A percentile compares a stretch with the other conserved stretches of the same genome.
Conservation (phyloP, 495 filamentous ascomycete species). For the Margaritispora aquatica region DNA sequence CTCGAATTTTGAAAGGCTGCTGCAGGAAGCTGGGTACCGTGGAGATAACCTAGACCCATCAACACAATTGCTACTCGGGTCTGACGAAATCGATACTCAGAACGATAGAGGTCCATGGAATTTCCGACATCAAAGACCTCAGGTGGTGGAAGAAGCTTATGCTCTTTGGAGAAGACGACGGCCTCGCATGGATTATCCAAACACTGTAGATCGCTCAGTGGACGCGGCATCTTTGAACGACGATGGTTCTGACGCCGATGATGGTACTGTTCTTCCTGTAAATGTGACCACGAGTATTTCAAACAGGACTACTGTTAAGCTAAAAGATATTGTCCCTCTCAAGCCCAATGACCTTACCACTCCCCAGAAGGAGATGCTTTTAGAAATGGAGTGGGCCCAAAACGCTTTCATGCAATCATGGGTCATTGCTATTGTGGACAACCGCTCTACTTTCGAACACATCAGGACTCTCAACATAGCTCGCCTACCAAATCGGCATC, state of each 20-base stretch:
- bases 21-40: conserved; percentile 21
- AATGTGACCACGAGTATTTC: neutral
- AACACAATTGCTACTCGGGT: conserved; percentile 22
- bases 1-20: conserved; percentile 16
- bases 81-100: conserved; percentile 9
- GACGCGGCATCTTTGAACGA: neutral
- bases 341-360: conserved; percentile 39
- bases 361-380: conserved; percentile 50
- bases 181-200: neutral
- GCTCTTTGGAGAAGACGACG: neutral
- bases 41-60: conserved; percentile 13
- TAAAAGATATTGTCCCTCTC: conserved; percentile 16
- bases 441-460: conserved; percentile 31
- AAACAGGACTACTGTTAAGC: neutral
- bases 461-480: conserved; percentile 44
- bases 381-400: conserved; percentile 53
- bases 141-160: neutral
- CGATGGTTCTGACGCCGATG: neutral
- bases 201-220: neutral
- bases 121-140: neutral
- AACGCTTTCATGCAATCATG: conserved; percentile 51
- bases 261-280: neutral
- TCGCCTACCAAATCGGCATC: conserved; percentile 42
- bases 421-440: conserved; percentile 45
- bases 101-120: neutral